Conservation (phyloP, 228 moss, liverwort and hornwort genomes). For the Sphagnum fallax region DNA sequence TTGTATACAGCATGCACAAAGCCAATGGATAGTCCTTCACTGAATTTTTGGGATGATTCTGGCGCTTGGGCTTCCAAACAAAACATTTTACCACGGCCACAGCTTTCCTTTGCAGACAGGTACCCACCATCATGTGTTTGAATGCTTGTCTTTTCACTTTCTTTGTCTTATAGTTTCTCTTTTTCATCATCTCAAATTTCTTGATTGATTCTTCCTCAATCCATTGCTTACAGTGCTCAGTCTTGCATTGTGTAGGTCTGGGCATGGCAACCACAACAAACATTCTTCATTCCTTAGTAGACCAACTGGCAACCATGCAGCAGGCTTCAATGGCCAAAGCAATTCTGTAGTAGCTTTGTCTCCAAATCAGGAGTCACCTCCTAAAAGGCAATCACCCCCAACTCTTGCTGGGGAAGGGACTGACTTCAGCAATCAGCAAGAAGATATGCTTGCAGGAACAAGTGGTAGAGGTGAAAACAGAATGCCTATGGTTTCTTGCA, state of each 20-base stretch:
- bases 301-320: slow-evolving; percentile 7
- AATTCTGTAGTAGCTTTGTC: slow-evolving; percentile 33
- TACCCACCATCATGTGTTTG: not conserved
- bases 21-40: slow-evolving; percentile 37
- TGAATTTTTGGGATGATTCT: slow-evolving; percentile 77
- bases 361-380: slow-evolving; percentile 35
- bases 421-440: slow-evolving; percentile 16
- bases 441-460: slow-evolving; percentile 6
- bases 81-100: slow-evolving; percentile 67
- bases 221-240: not conserved
- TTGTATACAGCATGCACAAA: slow-evolving; percentile 36
- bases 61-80: slow-evolving; percentile 82
- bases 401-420: slow-evolving; percentile 14
- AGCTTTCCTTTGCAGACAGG: slow-evolving; percentile 60
- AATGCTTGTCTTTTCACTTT: not conserved
- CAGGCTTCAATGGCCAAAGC: slow-evolving; percentile 28
- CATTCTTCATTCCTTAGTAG: slow-evolving; percentile 20
- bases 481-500: slow-evolving; percentile 5
- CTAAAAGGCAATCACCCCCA: slow-evolving; percentile 28
- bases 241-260: slow-evolving; percentile 11
- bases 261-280: slow-evolving; percentile 24
- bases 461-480: slow-evolving; percentile 6
- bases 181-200: not conserved
- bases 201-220: not conserved
- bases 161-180: not conserved